Evolutionary conservation across 75 land plant species (phyloP).

Genomic region (Cryptomeria japonica): DNA sequence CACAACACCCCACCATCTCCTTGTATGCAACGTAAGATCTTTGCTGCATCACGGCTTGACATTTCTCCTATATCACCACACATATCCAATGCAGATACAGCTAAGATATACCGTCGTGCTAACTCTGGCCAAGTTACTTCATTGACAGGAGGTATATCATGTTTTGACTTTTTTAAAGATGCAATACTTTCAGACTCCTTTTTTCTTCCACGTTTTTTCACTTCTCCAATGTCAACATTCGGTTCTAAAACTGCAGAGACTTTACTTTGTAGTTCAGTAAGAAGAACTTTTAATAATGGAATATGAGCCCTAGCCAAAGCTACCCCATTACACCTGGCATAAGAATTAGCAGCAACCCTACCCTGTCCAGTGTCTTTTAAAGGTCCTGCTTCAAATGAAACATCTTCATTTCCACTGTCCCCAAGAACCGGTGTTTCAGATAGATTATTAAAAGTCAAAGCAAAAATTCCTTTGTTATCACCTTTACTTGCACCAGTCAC

Average conservation of each 20-base stretch:
- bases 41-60: slow-evolving; percentile 55
- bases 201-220: slow-evolving; percentile 74
- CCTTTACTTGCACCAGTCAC: background rate
- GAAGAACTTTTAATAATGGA: slow-evolving; percentile 60
- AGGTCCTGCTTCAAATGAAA: slow-evolving; percentile 24
- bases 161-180: slow-evolving; percentile 45
- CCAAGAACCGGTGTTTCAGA: background rate
- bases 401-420: slow-evolving; percentile 25
- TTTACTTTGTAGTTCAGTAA: slow-evolving; percentile 65
- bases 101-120: slow-evolving; percentile 76
- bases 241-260: slow-evolving; percentile 62
- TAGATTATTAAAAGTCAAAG: background rate
- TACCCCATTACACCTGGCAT: slow-evolving; percentile 44
- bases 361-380: slow-evolving; percentile 32
- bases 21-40: slow-evolving; percentile 80
- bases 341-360: slow-evolving; percentile 27
- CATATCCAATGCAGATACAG: slow-evolving; percentile 55
- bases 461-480: slow-evolving; percentile 4
- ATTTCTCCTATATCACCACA: slow-evolving; percentile 57
- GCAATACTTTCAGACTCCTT: slow-evolving; percentile 54
- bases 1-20: slow-evolving; percentile 96
- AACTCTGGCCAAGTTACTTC: slow-evolving; percentile 95
- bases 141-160: slow-evolving; percentile 67
- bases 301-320: slow-evolving; percentile 58
- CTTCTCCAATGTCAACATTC: slow-evolving; percentile 61